Conservation (phyloP, 2,329 filamentous ascomycete species). For the Colletotrichum sublineola region DNA sequence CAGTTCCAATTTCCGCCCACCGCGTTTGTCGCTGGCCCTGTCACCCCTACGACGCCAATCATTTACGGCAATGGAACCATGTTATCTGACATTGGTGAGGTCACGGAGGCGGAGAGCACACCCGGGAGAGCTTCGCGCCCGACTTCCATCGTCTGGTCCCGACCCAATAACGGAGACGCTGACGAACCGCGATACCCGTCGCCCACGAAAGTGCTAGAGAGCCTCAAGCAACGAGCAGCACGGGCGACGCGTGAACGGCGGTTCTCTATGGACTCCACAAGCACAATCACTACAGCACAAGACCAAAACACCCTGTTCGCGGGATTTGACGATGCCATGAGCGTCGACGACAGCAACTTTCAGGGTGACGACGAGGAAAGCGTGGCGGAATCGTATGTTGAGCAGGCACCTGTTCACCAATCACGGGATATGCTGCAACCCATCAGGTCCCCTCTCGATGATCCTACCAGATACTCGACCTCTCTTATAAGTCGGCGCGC, state of each 20-base stretch:
- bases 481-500: conserved; percentile 84
- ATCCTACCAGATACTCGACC: conserved; percentile 74
- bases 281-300: conserved; percentile 69
- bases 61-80: conserved; percentile 79
- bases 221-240: conserved; percentile 61
- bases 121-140: conserved; percentile 57
- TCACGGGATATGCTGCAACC: conserved; percentile 46
- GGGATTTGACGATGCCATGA: conserved; percentile 73
- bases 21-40: conserved; percentile 58
- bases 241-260: conserved; percentile 62
- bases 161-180: conserved; percentile 50
- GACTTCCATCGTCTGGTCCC: conserved; percentile 32
- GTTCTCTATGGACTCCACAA: conserved; percentile 70
- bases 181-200: conserved; percentile 51
- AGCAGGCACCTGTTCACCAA: conserved; percentile 57
- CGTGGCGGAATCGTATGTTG: conserved; percentile 68
- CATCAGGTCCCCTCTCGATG: conserved; percentile 47
- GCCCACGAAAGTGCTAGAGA: conserved; percentile 60
- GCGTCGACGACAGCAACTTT: conserved; percentile 74
- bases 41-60: conserved; percentile 71
- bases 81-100: conserved; percentile 74
- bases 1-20: conserved; percentile 58
- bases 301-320: conserved; percentile 64
- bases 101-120: conserved; percentile 67
- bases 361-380: conserved; percentile 78